These are phyloP conservation scores for Chaetomium cochliodes DNA, from an alignment of 495 filamentous ascomycete genomes.

Conservation along the genomic window DNA sequence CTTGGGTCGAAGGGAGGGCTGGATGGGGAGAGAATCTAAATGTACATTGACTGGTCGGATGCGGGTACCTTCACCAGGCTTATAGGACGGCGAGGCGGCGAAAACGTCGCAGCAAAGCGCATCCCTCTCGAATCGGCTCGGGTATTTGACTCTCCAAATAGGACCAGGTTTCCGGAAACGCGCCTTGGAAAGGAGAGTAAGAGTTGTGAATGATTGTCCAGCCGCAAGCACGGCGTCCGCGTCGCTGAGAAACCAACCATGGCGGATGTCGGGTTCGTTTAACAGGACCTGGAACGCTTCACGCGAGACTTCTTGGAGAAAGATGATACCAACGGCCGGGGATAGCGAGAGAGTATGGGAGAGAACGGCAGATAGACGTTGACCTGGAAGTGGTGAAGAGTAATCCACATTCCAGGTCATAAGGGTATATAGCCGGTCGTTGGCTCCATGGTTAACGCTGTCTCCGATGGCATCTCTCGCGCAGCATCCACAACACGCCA, in stretches of 20 bases:
- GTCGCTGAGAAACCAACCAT: slow-evolving; percentile 6
- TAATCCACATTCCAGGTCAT: slow-evolving; percentile 14
- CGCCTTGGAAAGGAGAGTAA: slow-evolving; percentile 11
- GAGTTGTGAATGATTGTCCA: slow-evolving; percentile 3
- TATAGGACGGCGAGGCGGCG: not conserved
- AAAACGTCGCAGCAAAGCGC: slow-evolving; percentile 14
- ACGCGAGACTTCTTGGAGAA: slow-evolving; percentile 3
- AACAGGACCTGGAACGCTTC: not conserved
- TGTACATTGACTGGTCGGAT: slow-evolving; percentile 9
- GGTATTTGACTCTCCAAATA: slow-evolving; percentile 1
- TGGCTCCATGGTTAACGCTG: not conserved
- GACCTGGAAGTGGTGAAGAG: not conserved
- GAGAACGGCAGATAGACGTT: slow-evolving; percentile 1
- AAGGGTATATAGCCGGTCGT: not conserved
- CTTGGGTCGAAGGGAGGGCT: slow-evolving; percentile 4
- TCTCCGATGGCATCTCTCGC: not conserved
- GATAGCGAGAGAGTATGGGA: not conserved
- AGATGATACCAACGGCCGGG: slow-evolving; percentile 4
- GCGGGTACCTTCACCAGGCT: not conserved
- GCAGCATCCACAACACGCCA: not conserved
- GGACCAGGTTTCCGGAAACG: slow-evolving; percentile 4
- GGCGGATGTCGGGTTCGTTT: not conserved
- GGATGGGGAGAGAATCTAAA: slow-evolving; percentile 7
- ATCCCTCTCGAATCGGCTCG: not conserved
- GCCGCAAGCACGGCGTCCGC: slow-evolving; percentile 5